phyloP scores from a whole-genome alignment of 2,329 filamentous ascomycete species.

The Cladosporium sp. region DNA sequence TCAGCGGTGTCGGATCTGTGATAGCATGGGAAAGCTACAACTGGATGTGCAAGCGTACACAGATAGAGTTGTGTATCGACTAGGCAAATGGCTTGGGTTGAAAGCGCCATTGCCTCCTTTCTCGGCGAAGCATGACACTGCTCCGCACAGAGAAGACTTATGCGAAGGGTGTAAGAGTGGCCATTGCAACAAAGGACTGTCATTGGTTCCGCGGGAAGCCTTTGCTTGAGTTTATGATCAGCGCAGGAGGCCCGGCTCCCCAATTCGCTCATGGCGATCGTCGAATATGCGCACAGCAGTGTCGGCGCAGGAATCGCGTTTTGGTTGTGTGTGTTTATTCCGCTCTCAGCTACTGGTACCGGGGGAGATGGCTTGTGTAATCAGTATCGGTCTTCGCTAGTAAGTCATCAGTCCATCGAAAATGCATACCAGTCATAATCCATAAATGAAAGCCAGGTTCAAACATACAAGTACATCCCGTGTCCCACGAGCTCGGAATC shows the following conservation, averaged over 20 bases:
- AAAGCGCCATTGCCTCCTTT: neutral
- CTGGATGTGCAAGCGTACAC: neutral
- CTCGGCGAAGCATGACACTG: neutral
- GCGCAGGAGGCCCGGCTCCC: neutral
- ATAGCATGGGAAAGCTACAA: neutral
- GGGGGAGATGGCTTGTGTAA: neutral
- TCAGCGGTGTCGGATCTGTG: neutral
- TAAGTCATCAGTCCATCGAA: neutral
- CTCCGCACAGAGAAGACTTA: neutral
- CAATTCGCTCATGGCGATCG: neutral
- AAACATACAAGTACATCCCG: neutral
- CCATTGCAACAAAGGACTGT: neutral
- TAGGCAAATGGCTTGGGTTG: neutral
- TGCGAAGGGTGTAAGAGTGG: neutral
- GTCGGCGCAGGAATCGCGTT: neutral
- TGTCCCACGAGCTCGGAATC: neutral
- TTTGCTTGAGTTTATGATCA: neutral
- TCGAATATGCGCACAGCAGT: neutral
- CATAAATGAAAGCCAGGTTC: neutral
- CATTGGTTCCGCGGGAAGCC: too few species aligned
- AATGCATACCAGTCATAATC: neutral
- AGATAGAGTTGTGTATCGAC: neutral
- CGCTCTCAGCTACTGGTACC: neutral
- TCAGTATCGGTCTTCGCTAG: neutral
- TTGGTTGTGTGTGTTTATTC: neutral